Base-by-base conservation (phyloP, 2,329 filamentous ascomycete species). In the Ophiostoma angusticollis region DNA sequence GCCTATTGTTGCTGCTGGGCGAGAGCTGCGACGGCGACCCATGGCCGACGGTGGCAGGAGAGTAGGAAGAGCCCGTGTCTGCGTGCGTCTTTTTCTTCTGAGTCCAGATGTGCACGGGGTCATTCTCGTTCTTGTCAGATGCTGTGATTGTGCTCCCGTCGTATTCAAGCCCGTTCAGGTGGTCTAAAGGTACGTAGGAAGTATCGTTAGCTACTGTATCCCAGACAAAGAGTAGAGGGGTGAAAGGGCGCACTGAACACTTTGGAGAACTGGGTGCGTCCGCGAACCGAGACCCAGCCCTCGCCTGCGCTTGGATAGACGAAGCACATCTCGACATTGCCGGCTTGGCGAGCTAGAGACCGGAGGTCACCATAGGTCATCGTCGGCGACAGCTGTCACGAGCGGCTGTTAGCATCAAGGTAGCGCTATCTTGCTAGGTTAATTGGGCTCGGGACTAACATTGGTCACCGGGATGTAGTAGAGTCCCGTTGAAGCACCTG, bases 391-490 rank as follows among this genome's bases (percentile, higher is more conserved):
- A 46, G 22, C 44, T 46, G 28, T 14, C 6, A 16, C 11, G 14
- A 9, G 16, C 14, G 18, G 9, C 8, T 9, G 17, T 28, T 6
- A 41, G 24, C 19, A 4, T 24, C 4, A 18, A 16, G 27, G 16
- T n/a, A 12, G 6, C 22, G 27, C 27, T 14, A 17, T 37, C 19
- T 9, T 24, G 21, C 24, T 23, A 11, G 25, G 27, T n/a, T n/a
- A 14, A 17, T 31, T 11, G 9, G 17, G 30, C 16, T 11, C 3
- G 6, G 3, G 23, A 36, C 42, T 36, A n/a, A 44, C 44, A 13
- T 46, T 46, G 9, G 39, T 18, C 23, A 46, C 31, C 3, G 29
- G 35, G n/a, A 46, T 40, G 28, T 44, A 41, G 27, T 40, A 46
- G 4, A 42, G 14, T 2, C 35, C 37, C 6, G 44, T 40, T 8